Percentiles rank a stretch among this genome's conserved stretches.
These are phyloP conservation scores for Aureobasidium melanogenum DNA, from an alignment of 2,329 filamentous ascomycete species.

Conservation along the genomic window DNA sequence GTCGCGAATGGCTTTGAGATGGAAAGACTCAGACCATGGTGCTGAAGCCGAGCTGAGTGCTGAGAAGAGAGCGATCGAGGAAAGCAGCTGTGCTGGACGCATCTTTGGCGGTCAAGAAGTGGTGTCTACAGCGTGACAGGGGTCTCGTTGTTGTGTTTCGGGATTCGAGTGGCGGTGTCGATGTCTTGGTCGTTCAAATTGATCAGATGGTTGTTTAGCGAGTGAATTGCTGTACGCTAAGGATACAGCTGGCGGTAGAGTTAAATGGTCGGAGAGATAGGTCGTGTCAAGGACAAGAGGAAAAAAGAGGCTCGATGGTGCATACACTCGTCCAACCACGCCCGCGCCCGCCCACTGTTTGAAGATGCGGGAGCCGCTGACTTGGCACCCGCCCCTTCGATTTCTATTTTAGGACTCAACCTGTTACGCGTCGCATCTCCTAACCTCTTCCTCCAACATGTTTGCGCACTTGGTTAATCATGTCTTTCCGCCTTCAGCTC, in stretches of 20 bases:
- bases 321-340: neutral
- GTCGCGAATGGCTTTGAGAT: constrained; percentile 20
- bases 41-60: constrained; percentile 23
- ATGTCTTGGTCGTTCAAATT: neutral
- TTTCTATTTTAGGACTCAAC: constrained; percentile 1
- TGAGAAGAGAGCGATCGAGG: constrained; percentile 23
- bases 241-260: neutral
- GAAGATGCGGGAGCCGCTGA: constrained; percentile 1
- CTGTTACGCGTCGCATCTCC: neutral
- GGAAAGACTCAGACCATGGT: constrained; percentile 20
- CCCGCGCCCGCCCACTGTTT: too few relatives aligned
- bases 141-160: constrained; percentile 5
- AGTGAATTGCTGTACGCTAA: neutral
- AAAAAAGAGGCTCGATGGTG: neutral
- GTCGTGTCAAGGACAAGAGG: neutral
- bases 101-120: constrained; percentile 18
- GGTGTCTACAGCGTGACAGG: neutral
- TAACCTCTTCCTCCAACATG: neutral
- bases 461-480: neutral
- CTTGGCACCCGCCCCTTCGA: constrained; percentile 4
- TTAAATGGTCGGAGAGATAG: neutral
- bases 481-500: neutral
- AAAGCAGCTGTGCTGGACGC: constrained; percentile 25
- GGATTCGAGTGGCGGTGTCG: neutral
- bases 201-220: neutral